phyloP scores from a whole-genome alignment of 2,329 filamentous ascomycete genomes.

The Hypoxylon sp. region DNA sequence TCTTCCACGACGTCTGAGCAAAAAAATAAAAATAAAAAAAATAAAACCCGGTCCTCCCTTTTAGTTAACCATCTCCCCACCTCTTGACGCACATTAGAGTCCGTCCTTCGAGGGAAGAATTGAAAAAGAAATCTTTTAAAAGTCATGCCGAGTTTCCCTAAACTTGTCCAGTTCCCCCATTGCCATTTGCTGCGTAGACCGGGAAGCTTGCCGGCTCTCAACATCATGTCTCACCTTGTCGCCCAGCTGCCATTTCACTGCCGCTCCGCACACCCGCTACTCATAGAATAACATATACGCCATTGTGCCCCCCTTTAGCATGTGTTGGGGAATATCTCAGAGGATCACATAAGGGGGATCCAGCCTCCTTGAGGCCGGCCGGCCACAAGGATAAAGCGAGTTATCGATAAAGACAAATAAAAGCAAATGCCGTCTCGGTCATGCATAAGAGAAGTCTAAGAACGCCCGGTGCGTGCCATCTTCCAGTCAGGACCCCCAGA shows the following conservation, averaged over 20 bases:
- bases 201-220: constrained; percentile 42
- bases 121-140: constrained; percentile 55
- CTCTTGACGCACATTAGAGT: constrained; percentile 41
- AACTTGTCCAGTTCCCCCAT: constrained; percentile 51
- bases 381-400: constrained; percentile 56
- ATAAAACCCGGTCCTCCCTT: constrained; percentile 49
- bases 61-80: constrained; percentile 47
- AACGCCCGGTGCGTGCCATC: constrained; percentile 51
- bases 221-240: constrained; percentile 49
- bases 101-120: constrained; percentile 52
- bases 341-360: constrained; percentile 52
- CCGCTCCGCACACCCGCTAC: constrained; percentile 40
- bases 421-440: constrained; percentile 66
- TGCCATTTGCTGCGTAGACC: constrained; percentile 47
- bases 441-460: constrained; percentile 68
- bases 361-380: constrained; percentile 54
- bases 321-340: constrained; percentile 51
- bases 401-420: constrained; percentile 59
- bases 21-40: constrained; percentile 9
- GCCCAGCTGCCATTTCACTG: constrained; percentile 42
- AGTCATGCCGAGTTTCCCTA: constrained; percentile 54
- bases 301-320: constrained; percentile 50
- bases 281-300: constrained; percentile 55
- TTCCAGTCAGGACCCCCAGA: constrained; percentile 49
- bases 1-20: constrained; percentile 47